phyloP scores from a whole-genome alignment of 1,139 yeast genomes.

The Wickerhamomyces sp. region DNA sequence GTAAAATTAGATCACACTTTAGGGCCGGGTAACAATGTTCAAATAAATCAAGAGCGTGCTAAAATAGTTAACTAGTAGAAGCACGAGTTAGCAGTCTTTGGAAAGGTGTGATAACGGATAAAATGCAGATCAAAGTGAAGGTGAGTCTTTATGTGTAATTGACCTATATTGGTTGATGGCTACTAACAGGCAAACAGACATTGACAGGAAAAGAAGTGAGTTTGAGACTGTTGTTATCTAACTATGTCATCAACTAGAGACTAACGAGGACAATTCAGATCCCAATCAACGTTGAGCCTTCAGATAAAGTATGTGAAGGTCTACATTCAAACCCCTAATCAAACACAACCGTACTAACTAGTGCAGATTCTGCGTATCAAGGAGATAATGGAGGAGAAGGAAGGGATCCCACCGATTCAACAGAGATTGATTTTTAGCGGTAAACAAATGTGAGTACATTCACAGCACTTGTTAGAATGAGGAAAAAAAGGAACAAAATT shows the following conservation, averaged over 20 bases:
- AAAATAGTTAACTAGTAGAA: too few relatives aligned
- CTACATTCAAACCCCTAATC: slow-evolving; percentile 7
- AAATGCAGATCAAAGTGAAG: slow-evolving; percentile 65
- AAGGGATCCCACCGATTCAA: slow-evolving; percentile 96
- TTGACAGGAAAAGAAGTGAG: slow-evolving; percentile 73
- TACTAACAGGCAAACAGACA: slow-evolving; percentile 31
- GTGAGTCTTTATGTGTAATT: slow-evolving; percentile 22
- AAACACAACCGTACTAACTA: slow-evolving; percentile 11
- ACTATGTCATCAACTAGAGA: not conserved
- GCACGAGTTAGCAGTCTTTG: too few relatives aligned
- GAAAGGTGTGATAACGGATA: not conserved
- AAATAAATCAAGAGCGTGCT: too few relatives aligned
- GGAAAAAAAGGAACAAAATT: not conserved
- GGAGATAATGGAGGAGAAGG: slow-evolving; percentile 93
- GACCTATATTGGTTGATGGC: not conserved
- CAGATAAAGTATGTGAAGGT: slow-evolving; percentile 49
- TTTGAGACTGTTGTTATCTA: not conserved
- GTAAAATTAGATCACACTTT: too few relatives aligned
- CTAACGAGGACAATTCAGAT: slow-evolving; percentile 36
- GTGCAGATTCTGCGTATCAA: slow-evolving; percentile 66
- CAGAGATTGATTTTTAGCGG: slow-evolving; percentile 90
- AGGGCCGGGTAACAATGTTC: not conserved
- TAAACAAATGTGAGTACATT: slow-evolving; percentile 65
- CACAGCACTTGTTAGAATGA: too few relatives aligned
- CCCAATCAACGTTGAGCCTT: slow-evolving; percentile 72